Conservation (phyloP, 495 filamentous ascomycete species). For the Hyaloscypha finlandica region DNA sequence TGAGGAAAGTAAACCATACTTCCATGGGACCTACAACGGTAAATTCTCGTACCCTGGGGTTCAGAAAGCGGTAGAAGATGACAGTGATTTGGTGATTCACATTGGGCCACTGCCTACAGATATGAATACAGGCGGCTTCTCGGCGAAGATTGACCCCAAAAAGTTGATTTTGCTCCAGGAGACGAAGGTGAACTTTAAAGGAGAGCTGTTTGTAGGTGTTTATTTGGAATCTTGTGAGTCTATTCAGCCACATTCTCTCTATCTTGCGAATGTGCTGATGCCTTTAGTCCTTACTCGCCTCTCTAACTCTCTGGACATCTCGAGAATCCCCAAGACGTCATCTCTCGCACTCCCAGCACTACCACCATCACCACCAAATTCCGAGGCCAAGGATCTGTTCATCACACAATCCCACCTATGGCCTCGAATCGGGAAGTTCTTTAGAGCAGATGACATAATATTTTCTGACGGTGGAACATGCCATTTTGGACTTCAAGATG, state of each 20-base stretch:
- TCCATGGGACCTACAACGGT: slow-evolving; percentile 37
- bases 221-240: background rate
- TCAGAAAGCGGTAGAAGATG: slow-evolving; percentile 50
- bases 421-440: slow-evolving; percentile 30
- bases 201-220: background rate
- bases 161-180: background rate
- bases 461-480: slow-evolving; percentile 46
- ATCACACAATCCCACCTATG: slow-evolving; percentile 8
- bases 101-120: slow-evolving; percentile 36
- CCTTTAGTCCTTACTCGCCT: background rate
- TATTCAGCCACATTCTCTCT: background rate
- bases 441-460: slow-evolving; percentile 50
- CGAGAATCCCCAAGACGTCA: background rate
- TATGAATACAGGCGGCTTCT: slow-evolving; percentile 31
- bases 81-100: slow-evolving; percentile 39
- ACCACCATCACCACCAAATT: background rate
- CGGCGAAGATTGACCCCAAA: background rate
- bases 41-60: slow-evolving; percentile 58
- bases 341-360: background rate
- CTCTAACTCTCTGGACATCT: background rate
- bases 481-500: slow-evolving; percentile 36
- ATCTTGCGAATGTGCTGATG: background rate
- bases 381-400: background rate
- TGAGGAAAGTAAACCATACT: slow-evolving; percentile 35
- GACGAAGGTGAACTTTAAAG: background rate